phyloP scores from a whole-genome alignment of 2,329 filamentous ascomycete genomes.

The Apiospora sp. region DNA sequence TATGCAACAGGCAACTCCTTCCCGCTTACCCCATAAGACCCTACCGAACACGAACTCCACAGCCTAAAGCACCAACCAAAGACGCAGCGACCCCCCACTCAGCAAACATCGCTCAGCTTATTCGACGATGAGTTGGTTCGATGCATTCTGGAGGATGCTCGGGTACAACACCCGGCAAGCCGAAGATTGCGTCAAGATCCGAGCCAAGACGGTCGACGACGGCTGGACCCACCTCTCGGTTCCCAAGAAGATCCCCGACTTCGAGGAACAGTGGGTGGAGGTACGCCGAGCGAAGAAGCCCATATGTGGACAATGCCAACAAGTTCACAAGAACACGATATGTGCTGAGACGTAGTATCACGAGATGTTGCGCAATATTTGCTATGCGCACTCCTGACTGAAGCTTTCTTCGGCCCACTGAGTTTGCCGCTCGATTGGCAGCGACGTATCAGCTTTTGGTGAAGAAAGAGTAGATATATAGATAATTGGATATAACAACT shows the following conservation, averaged over 20 bases:
- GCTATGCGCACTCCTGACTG: neutral
- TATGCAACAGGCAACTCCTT: too few species aligned
- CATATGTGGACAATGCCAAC: neutral
- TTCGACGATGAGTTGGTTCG: neutral
- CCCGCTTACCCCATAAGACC: neutral
- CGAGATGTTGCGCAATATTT: neutral
- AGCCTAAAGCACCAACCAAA: too few species aligned
- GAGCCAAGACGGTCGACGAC: slow-evolving; percentile 10
- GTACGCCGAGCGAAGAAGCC: neutral
- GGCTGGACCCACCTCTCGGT: slow-evolving; percentile 8
- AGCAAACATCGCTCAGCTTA: neutral
- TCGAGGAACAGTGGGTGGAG: neutral
- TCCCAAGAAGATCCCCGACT: slow-evolving; percentile 17
- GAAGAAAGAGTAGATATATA: too few species aligned
- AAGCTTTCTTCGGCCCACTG: neutral
- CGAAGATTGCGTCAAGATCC: neutral
- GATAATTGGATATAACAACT: too few species aligned
- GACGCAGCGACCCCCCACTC: neutral
- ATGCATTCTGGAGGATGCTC: neutral
- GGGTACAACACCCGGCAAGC: neutral
- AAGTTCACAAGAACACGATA: too few species aligned
- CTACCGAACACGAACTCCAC: neutral
- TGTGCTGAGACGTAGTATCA: neutral
- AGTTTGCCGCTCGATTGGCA: neutral
- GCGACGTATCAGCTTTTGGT: too few species aligned